A percentile compares a stretch with the other conserved stretches of the same genome.
These are phyloP conservation scores for Geum urbanum DNA, from an alignment of 306 rosid genomes.

Conservation along the genomic window DNA sequence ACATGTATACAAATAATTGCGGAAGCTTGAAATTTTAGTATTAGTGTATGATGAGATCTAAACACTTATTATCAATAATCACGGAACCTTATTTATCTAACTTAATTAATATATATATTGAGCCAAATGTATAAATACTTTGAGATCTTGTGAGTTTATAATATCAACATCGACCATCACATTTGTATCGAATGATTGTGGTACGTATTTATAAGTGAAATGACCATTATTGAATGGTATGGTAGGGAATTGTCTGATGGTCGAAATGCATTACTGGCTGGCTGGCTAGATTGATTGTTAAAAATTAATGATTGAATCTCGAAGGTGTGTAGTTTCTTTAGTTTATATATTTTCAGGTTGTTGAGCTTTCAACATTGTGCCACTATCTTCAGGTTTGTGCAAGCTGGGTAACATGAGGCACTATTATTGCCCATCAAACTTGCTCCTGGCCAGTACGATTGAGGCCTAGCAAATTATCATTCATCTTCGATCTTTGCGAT, in stretches of 20 bases:
- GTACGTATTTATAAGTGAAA: conserved; percentile 12
- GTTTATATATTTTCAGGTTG: conserved; percentile 17
- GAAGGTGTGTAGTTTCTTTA: conserved; percentile 13
- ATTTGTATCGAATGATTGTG: conserved; percentile 19
- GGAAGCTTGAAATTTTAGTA: no score
- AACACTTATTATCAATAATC: no score
- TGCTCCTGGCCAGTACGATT: not conserved
- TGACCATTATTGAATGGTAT: conserved; percentile 26
- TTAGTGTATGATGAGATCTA: no score
- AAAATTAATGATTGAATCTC: conserved; percentile 19
- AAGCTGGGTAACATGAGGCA: conserved; percentile 13
- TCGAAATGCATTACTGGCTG: conserved; percentile 25
- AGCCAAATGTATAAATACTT: not conserved
- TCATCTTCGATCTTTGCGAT: not conserved
- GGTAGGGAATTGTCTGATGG: conserved; percentile 29
- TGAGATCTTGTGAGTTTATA: not conserved
- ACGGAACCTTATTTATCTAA: no score
- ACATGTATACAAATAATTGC: no score
- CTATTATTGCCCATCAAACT: not conserved
- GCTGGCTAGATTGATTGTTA: not conserved
- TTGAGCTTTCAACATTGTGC: conserved; percentile 30
- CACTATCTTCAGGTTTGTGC: conserved; percentile 12
- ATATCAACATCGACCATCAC: not conserved
- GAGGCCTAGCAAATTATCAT: not conserved
- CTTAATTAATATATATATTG: not conserved